These are phyloP conservation scores for Ceratobasidium sp. DNA, from an alignment of 1,284 basidiomycete genomes.

Conservation along the genomic window DNA sequence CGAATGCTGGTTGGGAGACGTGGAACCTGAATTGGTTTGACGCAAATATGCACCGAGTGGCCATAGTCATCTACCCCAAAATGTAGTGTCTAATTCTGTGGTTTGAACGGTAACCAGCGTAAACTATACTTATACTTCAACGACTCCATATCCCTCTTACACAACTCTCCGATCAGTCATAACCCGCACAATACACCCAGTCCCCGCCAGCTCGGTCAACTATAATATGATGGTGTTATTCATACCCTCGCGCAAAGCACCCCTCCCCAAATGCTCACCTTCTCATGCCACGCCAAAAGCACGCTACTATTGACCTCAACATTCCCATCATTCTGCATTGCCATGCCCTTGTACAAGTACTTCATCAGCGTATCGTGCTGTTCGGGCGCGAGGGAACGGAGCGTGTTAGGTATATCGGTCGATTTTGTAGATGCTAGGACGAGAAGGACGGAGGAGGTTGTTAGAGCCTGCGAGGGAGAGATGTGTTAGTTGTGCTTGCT, in stretches of 20 bases:
- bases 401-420: conserved; percentile 82
- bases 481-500: too few species aligned
- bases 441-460: conserved; percentile 85
- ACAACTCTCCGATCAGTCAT: conserved; percentile 94
- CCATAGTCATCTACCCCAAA: too few species aligned
- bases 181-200: conserved; percentile 95
- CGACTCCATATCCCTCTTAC: conserved; percentile 52
- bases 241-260: conserved; percentile 24
- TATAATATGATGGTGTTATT: conserved; percentile 55
- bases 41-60: too few species aligned
- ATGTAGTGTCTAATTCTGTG: too few species aligned
- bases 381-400: conserved; percentile 80
- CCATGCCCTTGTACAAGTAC: conserved; percentile 98
- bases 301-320: conserved; percentile 90
- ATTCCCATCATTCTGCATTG: conserved; percentile 70
- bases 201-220: conserved; percentile 95
- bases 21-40: not conserved
- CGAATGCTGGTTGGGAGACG: not conserved
- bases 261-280: conserved; percentile 64
- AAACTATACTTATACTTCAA: too few species aligned
- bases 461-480: conserved; percentile 66
- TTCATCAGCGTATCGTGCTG: conserved; percentile 97
- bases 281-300: conserved; percentile 94
- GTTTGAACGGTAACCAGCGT: not conserved
- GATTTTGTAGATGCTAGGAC: conserved; percentile 96